Evolutionary conservation across 1,284 basidiomycete genomes (phyloP).

Genomic region (Ganoderma meredithae): DNA sequence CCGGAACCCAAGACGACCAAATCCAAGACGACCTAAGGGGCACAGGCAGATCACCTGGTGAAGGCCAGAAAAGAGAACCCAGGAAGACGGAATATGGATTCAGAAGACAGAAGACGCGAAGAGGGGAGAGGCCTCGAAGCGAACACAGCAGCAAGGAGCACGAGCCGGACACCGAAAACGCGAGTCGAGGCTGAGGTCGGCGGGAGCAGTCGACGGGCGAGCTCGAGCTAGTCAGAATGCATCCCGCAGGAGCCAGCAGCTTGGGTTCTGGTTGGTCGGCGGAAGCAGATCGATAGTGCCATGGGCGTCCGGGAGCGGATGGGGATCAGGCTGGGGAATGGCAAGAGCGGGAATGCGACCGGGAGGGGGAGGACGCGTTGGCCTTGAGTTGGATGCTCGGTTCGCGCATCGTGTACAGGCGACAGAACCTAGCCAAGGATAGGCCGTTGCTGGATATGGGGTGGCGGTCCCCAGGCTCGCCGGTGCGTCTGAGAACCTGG

Average conservation of each 20-base stretch:
- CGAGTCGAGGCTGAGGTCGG: neutral
- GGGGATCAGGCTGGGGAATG: neutral
- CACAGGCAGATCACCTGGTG: neutral
- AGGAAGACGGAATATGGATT: neutral
- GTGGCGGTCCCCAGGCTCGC: constrained; percentile 28
- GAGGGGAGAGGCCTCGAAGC: neutral
- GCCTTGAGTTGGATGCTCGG: constrained; percentile 22
- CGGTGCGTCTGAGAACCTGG: constrained; percentile 30
- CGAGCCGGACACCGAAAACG: constrained; percentile 4
- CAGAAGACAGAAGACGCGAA: neutral
- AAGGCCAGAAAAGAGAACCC: neutral
- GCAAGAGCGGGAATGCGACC: neutral
- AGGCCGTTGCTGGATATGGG: constrained; percentile 30
- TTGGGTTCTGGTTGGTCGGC: neutral
- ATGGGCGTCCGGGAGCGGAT: neutral
- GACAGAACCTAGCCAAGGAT: constrained; percentile 22
- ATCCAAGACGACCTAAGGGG: neutral
- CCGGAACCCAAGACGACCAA: neutral
- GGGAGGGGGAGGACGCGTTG: constrained; percentile 6
- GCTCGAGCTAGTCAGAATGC: neutral
- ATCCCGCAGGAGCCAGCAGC: neutral
- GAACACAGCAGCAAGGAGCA: neutral
- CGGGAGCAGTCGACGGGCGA: neutral
- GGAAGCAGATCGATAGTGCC: neutral
- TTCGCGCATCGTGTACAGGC: constrained; percentile 22